phyloP scores from a whole-genome alignment of 768 basidiomycete genomes.

The Mycena amicta region DNA sequence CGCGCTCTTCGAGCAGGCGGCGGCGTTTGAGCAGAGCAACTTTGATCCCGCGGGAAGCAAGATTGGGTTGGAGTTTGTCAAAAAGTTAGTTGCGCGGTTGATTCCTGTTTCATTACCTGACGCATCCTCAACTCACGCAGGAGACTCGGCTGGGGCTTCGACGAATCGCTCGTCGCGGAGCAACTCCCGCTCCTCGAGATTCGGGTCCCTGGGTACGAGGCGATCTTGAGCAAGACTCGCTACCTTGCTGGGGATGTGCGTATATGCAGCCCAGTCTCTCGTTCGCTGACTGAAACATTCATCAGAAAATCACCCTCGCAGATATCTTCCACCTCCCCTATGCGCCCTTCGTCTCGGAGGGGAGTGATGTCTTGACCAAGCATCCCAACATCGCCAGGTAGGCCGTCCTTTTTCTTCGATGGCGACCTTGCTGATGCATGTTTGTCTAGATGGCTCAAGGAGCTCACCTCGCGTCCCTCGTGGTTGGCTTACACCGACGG shows the following conservation, averaged over 20 bases:
- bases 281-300: neutral
- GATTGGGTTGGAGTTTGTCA: neutral
- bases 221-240: slow-evolving; percentile 42
- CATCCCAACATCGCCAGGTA: neutral
- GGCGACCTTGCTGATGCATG: neutral
- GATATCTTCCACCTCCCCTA: slow-evolving; percentile 53
- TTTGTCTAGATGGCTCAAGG: slow-evolving; percentile 3
- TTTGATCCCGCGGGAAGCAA: slow-evolving; percentile 9
- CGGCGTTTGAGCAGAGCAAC: slow-evolving; percentile 7
- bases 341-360: neutral
- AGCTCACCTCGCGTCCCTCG: slow-evolving; percentile 9
- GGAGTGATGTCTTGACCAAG: neutral
- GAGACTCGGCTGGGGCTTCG: slow-evolving; percentile 24
- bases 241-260: slow-evolving; percentile 46
- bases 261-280: neutral
- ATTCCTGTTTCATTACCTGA: neutral
- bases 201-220: slow-evolving; percentile 44
- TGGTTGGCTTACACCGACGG: slow-evolving; percentile 7
- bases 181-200: slow-evolving; percentile 27
- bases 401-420: neutral
- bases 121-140: neutral
- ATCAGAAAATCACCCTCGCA: slow-evolving; percentile 41
- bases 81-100: neutral
- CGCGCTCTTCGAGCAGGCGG: slow-evolving; percentile 31
- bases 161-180: slow-evolving; percentile 27